Conservation (phyloP, 495 filamentous ascomycete genomes). For the Annulohypoxylon moriforme region DNA sequence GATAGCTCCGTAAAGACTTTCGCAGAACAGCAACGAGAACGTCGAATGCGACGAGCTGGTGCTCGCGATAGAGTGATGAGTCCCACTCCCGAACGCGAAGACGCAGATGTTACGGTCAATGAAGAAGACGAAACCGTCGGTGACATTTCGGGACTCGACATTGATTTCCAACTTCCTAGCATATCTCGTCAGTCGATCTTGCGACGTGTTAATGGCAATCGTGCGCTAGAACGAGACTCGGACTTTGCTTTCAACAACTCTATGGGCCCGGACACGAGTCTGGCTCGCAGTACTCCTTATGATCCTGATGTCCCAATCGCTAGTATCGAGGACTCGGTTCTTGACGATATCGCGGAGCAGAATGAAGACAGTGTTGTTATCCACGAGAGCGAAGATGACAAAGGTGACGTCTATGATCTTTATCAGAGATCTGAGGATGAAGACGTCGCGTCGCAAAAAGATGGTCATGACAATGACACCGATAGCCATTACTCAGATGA, state of each 20-base stretch:
- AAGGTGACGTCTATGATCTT: conserved; percentile 77
- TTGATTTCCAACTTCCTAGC: conserved; percentile 73
- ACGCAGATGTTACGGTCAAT: conserved; percentile 49
- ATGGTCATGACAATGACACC: conserved; percentile 39
- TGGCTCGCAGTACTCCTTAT: conserved; percentile 62
- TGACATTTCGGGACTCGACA: conserved; percentile 63
- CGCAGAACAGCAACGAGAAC: conserved; percentile 69
- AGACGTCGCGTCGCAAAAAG: conserved; percentile 57
- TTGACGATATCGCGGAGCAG: conserved; percentile 65
- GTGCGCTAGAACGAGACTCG: conserved; percentile 66
- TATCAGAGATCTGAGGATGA: conserved; percentile 55
- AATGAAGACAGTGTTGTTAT: conserved; percentile 69
- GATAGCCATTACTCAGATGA: conserved; percentile 49
- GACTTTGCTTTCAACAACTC: conserved; percentile 72
- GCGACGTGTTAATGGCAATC: conserved; percentile 82
- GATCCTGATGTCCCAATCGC: conserved; percentile 91
- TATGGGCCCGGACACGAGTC: conserved; percentile 63
- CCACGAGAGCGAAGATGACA: conserved; percentile 73
- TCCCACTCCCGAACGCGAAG: conserved; percentile 61
- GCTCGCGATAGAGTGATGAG: conserved; percentile 58
- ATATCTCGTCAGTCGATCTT: conserved; percentile 95
- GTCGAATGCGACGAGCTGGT: conserved; percentile 67
- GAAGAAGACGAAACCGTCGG: conserved; percentile 65
- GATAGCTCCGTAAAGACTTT: conserved; percentile 40
- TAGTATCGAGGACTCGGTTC: conserved; percentile 68